phyloP scores from a whole-genome alignment of 2,329 filamentous ascomycete genomes.

The Claviceps fusiformis region DNA sequence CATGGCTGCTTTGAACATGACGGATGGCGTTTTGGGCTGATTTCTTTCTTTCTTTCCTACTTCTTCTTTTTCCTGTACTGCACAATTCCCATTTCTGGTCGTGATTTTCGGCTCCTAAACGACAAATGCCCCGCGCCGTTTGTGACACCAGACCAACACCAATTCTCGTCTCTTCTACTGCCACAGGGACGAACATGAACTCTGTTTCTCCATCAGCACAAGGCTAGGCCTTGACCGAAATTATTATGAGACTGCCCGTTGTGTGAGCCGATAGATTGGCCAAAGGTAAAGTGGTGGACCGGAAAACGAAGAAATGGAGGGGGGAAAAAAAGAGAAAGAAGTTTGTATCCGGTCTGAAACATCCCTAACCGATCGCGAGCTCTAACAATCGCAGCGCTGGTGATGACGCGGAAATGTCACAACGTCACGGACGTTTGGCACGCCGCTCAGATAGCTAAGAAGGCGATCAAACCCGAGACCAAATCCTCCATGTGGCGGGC shows the following conservation, averaged over 20 bases:
- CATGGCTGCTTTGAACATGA: background rate
- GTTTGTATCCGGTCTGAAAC: background rate
- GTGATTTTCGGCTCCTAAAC: background rate
- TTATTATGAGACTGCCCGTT: background rate
- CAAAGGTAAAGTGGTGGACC: background rate
- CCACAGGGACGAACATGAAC: background rate
- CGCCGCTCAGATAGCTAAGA: slow-evolving; percentile 68
- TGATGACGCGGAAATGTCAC: slow-evolving; percentile 73
- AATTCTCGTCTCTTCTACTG: background rate
- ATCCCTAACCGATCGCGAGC: background rate
- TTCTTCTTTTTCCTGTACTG: background rate
- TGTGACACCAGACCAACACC: background rate
- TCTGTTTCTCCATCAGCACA: background rate
- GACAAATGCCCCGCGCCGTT: background rate
- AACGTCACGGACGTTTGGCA: slow-evolving; percentile 71
- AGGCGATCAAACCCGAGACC: slow-evolving; percentile 82
- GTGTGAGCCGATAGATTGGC: background rate
- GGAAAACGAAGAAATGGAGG: no score
- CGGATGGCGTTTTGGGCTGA: background rate
- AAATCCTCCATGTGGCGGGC: slow-evolving; percentile 81
- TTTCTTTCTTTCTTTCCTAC: background rate
- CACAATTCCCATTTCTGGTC: background rate
- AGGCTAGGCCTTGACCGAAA: background rate
- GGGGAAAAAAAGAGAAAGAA: no score
- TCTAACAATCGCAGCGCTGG: slow-evolving; percentile 46